phyloP scores from a whole-genome alignment of 495 filamentous ascomycete genomes.

The Talaromyces nanjingensis region DNA sequence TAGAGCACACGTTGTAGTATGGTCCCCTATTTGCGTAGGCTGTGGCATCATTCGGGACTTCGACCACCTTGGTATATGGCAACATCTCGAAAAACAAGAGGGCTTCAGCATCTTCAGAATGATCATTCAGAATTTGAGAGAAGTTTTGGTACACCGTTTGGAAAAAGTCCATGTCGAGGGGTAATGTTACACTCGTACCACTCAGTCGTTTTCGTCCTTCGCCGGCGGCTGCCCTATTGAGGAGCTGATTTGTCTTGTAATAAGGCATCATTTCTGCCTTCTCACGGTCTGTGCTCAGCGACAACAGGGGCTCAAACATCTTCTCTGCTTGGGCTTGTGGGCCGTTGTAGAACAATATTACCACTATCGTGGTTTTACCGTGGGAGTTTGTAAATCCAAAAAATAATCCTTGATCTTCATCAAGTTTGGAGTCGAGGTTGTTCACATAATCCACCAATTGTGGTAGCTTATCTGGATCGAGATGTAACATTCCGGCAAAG shows the following conservation, averaged over 20 bases:
- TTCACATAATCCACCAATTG: conserved; percentile 35
- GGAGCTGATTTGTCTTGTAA: conserved; percentile 30
- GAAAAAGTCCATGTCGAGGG: conserved; percentile 12
- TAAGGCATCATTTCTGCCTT: conserved; percentile 36
- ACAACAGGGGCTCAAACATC: conserved; percentile 32
- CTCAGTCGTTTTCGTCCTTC: conserved; percentile 10
- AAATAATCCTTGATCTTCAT: conserved; percentile 31
- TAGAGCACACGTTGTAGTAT: conserved; percentile 14
- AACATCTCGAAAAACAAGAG: conserved; percentile 14
- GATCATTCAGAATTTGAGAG: conserved; percentile 3
- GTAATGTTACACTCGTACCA: conserved; percentile 12
- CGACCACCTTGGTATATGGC: conserved; percentile 9
- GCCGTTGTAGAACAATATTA: conserved; percentile 46
- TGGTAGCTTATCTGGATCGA: conserved; percentile 31
- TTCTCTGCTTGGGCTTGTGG: conserved; percentile 29
- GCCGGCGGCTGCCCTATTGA: background rate
- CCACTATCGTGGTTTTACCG: conserved; percentile 29
- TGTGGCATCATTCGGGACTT: conserved; percentile 10
- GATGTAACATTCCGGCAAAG: conserved; percentile 41
- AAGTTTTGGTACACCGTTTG: conserved; percentile 13
- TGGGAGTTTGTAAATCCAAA: conserved; percentile 28
- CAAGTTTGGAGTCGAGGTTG: conserved; percentile 22
- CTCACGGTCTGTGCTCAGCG: conserved; percentile 29
- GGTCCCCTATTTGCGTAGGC: conserved; percentile 16
- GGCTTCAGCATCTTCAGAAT: conserved; percentile 9